A percentile compares a stretch with the other conserved stretches of the same genome.
Evolutionary conservation across 495 filamentous ascomycete genomes (phyloP).

Genomic region (Penicillium argentinense): DNA sequence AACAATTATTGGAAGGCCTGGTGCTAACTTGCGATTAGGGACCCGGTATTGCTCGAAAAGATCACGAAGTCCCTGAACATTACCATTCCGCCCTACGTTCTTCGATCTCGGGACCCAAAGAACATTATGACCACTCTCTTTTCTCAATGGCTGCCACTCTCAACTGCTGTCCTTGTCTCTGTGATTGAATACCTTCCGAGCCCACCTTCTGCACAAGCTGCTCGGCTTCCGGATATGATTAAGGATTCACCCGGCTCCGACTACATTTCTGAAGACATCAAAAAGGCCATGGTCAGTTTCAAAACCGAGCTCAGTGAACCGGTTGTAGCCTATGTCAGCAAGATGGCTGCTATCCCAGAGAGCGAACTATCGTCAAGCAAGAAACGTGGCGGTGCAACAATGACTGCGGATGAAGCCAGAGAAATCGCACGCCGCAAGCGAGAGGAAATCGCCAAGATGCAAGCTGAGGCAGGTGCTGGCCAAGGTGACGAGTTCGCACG

Average conservation of each 20-base stretch:
- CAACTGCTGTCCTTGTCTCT: slow-evolving; percentile 88
- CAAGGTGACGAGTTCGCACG: slow-evolving; percentile 39
- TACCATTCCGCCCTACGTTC: slow-evolving; percentile 76
- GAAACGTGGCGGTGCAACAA: slow-evolving; percentile 55
- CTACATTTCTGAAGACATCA: slow-evolving; percentile 64
- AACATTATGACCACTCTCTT: slow-evolving; percentile 85
- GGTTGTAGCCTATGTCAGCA: slow-evolving; percentile 93
- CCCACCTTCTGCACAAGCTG: slow-evolving; percentile 78
- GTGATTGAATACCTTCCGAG: slow-evolving; percentile 92
- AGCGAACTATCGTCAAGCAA: slow-evolving; percentile 85
- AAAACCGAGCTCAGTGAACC: slow-evolving; percentile 67
- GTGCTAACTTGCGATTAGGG: slow-evolving; percentile 51
- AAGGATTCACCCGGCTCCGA: slow-evolving; percentile 76
- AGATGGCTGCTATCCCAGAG: slow-evolving; percentile 93
- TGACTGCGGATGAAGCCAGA: slow-evolving; percentile 86
- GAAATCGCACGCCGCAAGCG: slow-evolving; percentile 86
- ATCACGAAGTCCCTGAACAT: slow-evolving; percentile 91
- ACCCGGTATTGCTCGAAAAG: slow-evolving; percentile 81
- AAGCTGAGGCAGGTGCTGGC: slow-evolving; percentile 55
- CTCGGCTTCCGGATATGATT: slow-evolving; percentile 74
- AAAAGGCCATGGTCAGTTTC: slow-evolving; percentile 78
- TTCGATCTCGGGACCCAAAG: slow-evolving; percentile 80
- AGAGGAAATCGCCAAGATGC: slow-evolving; percentile 77
- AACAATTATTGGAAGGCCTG: slow-evolving; percentile 15
- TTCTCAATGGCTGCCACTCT: slow-evolving; percentile 86